Evolutionary conservation across 192 early-diverging fungal species (phyloP).

Genomic region (Coemansia sp.): DNA sequence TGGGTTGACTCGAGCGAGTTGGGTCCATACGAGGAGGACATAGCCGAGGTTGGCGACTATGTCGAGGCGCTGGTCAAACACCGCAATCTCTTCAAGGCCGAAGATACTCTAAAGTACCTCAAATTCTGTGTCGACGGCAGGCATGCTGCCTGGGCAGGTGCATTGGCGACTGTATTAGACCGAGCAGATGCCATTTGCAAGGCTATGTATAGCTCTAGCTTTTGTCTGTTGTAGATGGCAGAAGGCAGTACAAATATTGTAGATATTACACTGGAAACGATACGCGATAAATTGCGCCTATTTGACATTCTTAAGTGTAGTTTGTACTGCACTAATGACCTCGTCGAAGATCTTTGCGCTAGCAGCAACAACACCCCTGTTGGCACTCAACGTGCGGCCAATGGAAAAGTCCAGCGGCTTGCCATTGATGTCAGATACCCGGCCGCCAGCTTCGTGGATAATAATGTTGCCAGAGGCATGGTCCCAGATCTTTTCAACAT

Average conservation of each 20-base stretch:
- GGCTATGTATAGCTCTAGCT: conserved; percentile 33
- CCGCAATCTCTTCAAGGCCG: conserved; percentile 25
- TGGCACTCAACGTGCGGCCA: conserved; percentile 80
- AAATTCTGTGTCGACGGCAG: conserved; percentile 10
- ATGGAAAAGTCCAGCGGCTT: conserved; percentile 87
- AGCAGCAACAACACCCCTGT: conserved; percentile 90
- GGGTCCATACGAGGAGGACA: conserved; percentile 35
- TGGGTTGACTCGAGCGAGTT: conserved; percentile 26
- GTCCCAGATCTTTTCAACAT: conserved; percentile 99
- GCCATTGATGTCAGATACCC: conserved; percentile 81
- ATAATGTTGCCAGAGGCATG: conserved; percentile 92
- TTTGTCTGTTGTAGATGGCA: conserved; percentile 8
- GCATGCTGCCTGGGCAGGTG: conserved; percentile 19
- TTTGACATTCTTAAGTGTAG: conserved; percentile 23
- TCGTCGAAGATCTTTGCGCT: conserved; percentile 74
- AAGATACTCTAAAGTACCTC: conserved; percentile 17
- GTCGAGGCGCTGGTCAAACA: conserved; percentile 31
- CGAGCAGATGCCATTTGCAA: conserved; percentile 24
- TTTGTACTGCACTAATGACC: conserved; percentile 81
- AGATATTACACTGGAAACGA: neutral
- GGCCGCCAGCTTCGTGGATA: conserved; percentile 92
- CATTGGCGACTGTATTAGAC: conserved; percentile 5
- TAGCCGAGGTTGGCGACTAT: conserved; percentile 37
- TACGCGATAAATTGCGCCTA: neutral
- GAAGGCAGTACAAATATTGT: neutral